Conservation (phyloP, 371 early-diverging fungal species). For the Cokeromyces recurvatus region DNA sequence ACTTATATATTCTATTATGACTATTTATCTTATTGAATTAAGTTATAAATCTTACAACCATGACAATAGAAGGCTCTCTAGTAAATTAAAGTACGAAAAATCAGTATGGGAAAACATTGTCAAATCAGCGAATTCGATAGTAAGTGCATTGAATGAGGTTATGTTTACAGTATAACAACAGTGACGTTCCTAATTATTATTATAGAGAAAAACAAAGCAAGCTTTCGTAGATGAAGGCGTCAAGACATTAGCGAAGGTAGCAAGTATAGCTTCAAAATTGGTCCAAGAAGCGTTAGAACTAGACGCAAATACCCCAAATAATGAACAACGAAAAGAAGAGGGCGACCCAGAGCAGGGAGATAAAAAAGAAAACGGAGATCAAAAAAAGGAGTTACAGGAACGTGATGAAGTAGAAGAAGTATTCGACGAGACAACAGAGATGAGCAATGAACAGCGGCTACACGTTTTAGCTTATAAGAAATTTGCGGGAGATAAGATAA, state of each 20-base stretch:
- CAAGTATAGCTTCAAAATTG: conserved; percentile 8
- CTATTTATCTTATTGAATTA: too few species aligned
- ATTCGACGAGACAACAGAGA: conserved; percentile 3
- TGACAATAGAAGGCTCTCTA: conserved; percentile 6
- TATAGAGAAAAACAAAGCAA: conserved; percentile 9
- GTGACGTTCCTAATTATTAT: conserved; percentile 8
- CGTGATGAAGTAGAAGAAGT: conserved; percentile 6
- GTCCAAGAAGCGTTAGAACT: conserved; percentile 13
- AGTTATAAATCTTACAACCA: background rate
- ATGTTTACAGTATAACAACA: conserved; percentile 7
- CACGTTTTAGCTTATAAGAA: conserved; percentile 6
- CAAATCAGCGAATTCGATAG: conserved; percentile 9
- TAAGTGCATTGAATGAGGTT: conserved; percentile 10
- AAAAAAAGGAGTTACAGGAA: conserved; percentile 5
- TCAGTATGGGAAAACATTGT: conserved; percentile 9
- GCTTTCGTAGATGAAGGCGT: conserved; percentile 8
- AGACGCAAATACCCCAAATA: conserved; percentile 9
- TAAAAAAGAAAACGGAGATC: conserved; percentile 8
- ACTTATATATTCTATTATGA: too few species aligned
- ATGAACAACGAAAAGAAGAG: conserved; percentile 21
- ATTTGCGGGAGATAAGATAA: conserved; percentile 4
- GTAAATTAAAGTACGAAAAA: conserved; percentile 11
- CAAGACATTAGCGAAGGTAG: conserved; percentile 7
- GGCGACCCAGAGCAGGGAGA: conserved; percentile 19
- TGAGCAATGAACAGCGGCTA: conserved; percentile 6